Evolutionary conservation across 768 basidiomycete species (phyloP), one percentile per base, ranked within the genome.

Genomic region (Collybiopsis confluens): DNA sequence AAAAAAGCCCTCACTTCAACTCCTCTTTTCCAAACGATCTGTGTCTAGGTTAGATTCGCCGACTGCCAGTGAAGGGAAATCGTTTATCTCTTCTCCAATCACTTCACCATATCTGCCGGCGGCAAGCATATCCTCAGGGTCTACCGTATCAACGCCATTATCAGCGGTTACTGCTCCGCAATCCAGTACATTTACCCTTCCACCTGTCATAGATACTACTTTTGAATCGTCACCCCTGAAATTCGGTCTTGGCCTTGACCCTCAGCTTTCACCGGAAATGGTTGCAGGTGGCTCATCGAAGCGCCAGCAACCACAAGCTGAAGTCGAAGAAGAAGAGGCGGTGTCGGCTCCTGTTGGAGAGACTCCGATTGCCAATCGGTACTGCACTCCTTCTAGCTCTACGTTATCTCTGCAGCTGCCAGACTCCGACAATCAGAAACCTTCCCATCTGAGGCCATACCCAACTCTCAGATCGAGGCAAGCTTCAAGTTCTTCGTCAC

Each of bases 1-100:
- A 55, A 88, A 86, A 68, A 86, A 83, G 47, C 85, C 89, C 0
- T 89, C 88, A 2, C 67, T 89, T 54, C 81, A 82, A 46, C 69
- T 88, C 16, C 71, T 89, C 18, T 86, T 90, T 65, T 74, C 83
- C 28, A 87, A 85, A 70, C 79, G 76, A 45, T 82, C 85, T 5
- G 67, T 72, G 2, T 79, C 83, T 21, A 73, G 80, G 2, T 60
- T 79, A 42, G 65, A 67, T 23, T 62, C 64, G 44, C 64, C 68
- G 35, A 41, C 61, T 52, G 54, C 68, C 36, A 41, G 60, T 52
- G 54, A 61, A 52, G 67, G 60, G 27, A 69, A 65, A 26, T 66
- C 68, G 7, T 58, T 54, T 40, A 66, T 68, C 37, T 65, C 73
- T 23, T 59, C 58, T 52, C 64, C 66, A 5, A 48, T 48, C 11